Evolutionary conservation across 441 rosid genomes (phyloP).

Genomic region (Manihot esculenta): DNA sequence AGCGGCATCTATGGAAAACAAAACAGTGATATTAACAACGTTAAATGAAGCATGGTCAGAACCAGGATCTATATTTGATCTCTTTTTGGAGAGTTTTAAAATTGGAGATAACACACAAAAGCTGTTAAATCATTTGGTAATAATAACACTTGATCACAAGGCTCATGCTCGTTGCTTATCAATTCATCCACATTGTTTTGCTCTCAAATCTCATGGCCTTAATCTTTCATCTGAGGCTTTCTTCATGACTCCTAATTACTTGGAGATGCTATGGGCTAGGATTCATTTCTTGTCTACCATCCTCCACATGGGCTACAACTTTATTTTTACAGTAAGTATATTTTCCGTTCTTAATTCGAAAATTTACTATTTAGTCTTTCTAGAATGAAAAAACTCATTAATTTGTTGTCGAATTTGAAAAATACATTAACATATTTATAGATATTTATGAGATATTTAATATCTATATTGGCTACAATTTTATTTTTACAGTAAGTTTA

Average conservation of each 20-base stretch:
- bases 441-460: too few species aligned
- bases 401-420: too few species aligned
- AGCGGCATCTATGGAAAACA: conserved; percentile 52
- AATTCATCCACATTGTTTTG: conserved; percentile 55
- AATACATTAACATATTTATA: too few species aligned
- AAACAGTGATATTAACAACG: conserved; percentile 76
- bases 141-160: conserved; percentile 58
- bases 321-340: conserved; percentile 70
- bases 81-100: conserved; percentile 67
- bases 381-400: too few species aligned
- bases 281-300: conserved; percentile 60
- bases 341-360: background rate
- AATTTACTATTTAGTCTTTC: too few species aligned
- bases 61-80: conserved; percentile 54
- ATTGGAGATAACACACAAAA: conserved; percentile 50
- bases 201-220: conserved; percentile 42
- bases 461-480: too few species aligned
- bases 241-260: conserved; percentile 70
- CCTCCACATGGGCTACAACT: conserved; percentile 73
- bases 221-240: conserved; percentile 58
- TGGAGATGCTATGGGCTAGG: conserved; percentile 84
- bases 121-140: conserved; percentile 66
- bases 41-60: conserved; percentile 77
- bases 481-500: too few species aligned
- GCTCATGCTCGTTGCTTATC: conserved; percentile 54